These are phyloP conservation scores for Globisporangium rhizosaccharum DNA, from an alignment of 352 stramenopile genomes.

Conservation along the genomic window DNA sequence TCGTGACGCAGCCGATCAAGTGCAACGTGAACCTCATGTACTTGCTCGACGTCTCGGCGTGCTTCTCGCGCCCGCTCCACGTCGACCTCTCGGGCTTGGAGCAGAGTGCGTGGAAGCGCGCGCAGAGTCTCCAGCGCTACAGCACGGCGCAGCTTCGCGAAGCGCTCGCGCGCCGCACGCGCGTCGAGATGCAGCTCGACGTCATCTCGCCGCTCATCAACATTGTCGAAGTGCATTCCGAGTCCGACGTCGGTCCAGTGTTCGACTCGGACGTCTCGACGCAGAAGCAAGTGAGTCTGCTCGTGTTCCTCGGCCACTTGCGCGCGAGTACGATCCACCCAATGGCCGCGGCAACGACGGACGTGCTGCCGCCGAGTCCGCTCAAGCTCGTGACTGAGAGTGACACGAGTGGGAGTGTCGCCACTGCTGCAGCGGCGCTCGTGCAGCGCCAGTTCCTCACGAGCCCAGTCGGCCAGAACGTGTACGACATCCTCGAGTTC, in stretches of 20 bases:
- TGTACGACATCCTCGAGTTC: conserved; percentile 82
- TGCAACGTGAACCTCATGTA: conserved; percentile 76
- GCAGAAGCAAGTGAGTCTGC: conserved; percentile 36
- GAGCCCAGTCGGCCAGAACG: conserved; percentile 25
- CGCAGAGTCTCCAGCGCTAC: conserved; percentile 71
- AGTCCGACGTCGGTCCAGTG: not conserved
- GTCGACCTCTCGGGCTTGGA: conserved; percentile 74
- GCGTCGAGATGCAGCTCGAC: conserved; percentile 67
- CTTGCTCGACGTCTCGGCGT: conserved; percentile 52
- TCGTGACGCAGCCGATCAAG: conserved; percentile 79
- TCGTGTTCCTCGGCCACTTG: conserved; percentile 75
- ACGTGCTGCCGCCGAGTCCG: conserved; percentile 10
- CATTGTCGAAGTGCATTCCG: conserved; percentile 27
- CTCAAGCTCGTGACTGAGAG: not conserved
- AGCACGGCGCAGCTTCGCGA: conserved; percentile 70
- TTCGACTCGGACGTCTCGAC: conserved; percentile 3
- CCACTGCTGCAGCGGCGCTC: not conserved
- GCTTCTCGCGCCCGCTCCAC: conserved; percentile 68
- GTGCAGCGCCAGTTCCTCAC: conserved; percentile 11
- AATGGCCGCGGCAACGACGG: conserved; percentile 15
- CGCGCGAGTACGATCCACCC: conserved; percentile 54
- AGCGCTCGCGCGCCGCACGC: conserved; percentile 61
- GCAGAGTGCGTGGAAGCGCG: conserved; percentile 64
- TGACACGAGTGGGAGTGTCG: not conserved
- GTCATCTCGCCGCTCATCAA: conserved; percentile 80